A percentile compares a stretch with the other conserved stretches of the same genome.
Conservation (phyloP, 768 basidiomycete genomes). For the Tylopilus subfusipes region DNA sequence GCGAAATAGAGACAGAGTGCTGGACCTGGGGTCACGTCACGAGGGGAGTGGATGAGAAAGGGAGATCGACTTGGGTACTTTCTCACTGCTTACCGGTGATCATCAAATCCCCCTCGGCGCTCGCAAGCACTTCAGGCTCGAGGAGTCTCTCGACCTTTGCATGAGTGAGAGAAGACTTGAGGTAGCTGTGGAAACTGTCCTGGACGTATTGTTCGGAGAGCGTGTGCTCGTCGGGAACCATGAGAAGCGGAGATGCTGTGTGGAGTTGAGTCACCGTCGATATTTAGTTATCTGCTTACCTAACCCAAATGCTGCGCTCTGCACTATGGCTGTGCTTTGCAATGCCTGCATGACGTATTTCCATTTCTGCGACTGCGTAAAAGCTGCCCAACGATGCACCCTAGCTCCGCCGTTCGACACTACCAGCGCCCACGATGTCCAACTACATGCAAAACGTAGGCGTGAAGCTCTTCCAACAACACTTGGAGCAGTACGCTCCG, state of each 20-base stretch:
- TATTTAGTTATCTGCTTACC: slow-evolving; percentile 3
- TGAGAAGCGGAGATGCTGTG: slow-evolving; percentile 1
- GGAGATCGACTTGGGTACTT: background rate
- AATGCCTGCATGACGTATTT: background rate
- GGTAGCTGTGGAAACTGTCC: slow-evolving; percentile 78
- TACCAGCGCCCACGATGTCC: slow-evolving; percentile 15
- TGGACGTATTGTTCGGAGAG: slow-evolving; percentile 67
- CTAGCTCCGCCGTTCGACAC: background rate
- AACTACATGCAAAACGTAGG: slow-evolving; percentile 44
- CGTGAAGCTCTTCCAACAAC: slow-evolving; percentile 56
- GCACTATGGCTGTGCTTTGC: background rate
- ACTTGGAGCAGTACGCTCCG: slow-evolving; percentile 62
- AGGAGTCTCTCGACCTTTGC: slow-evolving; percentile 75
- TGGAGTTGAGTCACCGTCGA: background rate
- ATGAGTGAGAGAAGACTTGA: slow-evolving; percentile 72
- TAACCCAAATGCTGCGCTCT: background rate
- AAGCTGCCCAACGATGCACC: background rate
- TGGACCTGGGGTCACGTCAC: slow-evolving; percentile 46
- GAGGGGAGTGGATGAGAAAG: background rate
- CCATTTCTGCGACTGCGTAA: background rate
- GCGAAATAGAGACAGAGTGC: slow-evolving; percentile 84
- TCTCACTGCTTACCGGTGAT: slow-evolving; percentile 61
- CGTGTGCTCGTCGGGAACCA: slow-evolving; percentile 29
- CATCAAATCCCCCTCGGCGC: slow-evolving; percentile 82
- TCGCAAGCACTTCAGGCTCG: slow-evolving; percentile 68